phyloP scores from a whole-genome alignment of 2,329 filamentous ascomycete species.

The Macrophomina tecta region DNA sequence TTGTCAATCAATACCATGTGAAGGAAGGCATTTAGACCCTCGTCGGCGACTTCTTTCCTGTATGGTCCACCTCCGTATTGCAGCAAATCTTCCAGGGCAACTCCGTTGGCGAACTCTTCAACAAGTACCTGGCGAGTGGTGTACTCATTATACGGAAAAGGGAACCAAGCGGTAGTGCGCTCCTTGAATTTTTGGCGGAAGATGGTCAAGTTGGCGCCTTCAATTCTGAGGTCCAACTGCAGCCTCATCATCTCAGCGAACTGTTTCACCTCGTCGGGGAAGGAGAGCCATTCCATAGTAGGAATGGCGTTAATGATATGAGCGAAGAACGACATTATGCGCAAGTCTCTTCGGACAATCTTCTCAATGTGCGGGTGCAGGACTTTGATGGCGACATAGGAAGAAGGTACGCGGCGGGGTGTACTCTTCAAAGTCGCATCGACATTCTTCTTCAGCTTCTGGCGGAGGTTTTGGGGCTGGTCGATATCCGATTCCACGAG shows the following conservation, averaged over 20 bases:
- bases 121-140: constrained; percentile 91
- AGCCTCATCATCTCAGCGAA: constrained; percentile 99
- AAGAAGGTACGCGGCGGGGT: constrained; percentile 83
- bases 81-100: constrained; percentile 87
- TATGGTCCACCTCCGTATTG: constrained; percentile 91
- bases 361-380: constrained; percentile 90
- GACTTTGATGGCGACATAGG: constrained; percentile 94
- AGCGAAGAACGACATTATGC: constrained; percentile 94
- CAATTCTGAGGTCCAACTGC: constrained; percentile 94
- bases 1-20: constrained; percentile 98
- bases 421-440: constrained; percentile 85
- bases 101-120: constrained; percentile 94
- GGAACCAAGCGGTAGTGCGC: constrained; percentile 93
- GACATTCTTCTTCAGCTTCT: constrained; percentile 79
- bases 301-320: constrained; percentile 82
- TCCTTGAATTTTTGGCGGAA: constrained; percentile 92
- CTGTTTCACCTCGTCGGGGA: constrained; percentile 90
- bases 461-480: constrained; percentile 64
- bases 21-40: constrained; percentile 93
- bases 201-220: constrained; percentile 84
- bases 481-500: constrained; percentile 64
- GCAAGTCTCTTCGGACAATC: constrained; percentile 85
- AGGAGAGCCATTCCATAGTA: constrained; percentile 95
- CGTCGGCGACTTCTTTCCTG: constrained; percentile 91
- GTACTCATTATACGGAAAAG: constrained; percentile 90